Evolutionary conservation across 2,329 filamentous ascomycete genomes (phyloP).

Genomic region (Sporothrix pallida): DNA sequence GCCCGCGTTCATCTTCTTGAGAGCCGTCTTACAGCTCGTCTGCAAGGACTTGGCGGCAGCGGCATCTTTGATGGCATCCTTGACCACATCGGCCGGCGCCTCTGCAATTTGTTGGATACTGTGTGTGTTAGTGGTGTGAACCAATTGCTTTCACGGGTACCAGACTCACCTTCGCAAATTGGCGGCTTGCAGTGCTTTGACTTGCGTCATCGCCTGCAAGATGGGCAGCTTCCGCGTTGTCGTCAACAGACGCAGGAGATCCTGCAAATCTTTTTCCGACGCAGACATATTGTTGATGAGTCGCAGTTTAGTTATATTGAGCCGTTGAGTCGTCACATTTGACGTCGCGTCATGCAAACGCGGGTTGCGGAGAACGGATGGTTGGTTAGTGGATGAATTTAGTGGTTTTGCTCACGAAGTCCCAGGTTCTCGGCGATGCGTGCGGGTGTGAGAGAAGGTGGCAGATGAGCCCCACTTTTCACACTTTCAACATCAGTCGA

Average conservation of each 20-base stretch:
- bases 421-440: background rate
- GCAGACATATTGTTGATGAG: background rate
- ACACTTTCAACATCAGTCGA: background rate
- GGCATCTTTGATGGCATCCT: slow-evolving; percentile 54
- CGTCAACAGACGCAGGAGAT: slow-evolving; percentile 65
- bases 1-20: slow-evolving; percentile 48
- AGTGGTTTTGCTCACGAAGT: slow-evolving; percentile 4
- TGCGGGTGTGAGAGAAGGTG: background rate
- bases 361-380: background rate
- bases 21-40: slow-evolving; percentile 59
- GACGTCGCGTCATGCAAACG: background rate
- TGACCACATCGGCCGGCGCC: slow-evolving; percentile 52
- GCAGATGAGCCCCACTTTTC: slow-evolving; percentile 11
- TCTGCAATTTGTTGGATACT: slow-evolving; percentile 64
- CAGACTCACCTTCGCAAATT: slow-evolving; percentile 60
- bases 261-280: slow-evolving; percentile 63
- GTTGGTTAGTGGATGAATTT: slow-evolving; percentile 15
- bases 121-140: background rate
- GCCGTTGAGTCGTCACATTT: background rate
- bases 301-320: slow-evolving; percentile 32
- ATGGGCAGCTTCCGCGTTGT: slow-evolving; percentile 62
- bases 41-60: slow-evolving; percentile 59
- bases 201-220: slow-evolving; percentile 63
- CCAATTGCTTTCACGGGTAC: no score
- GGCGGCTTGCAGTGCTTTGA: slow-evolving; percentile 62